These are phyloP conservation scores for Amanita phalloides DNA, from an alignment of 768 basidiomycete genomes.

Conservation along the genomic window DNA sequence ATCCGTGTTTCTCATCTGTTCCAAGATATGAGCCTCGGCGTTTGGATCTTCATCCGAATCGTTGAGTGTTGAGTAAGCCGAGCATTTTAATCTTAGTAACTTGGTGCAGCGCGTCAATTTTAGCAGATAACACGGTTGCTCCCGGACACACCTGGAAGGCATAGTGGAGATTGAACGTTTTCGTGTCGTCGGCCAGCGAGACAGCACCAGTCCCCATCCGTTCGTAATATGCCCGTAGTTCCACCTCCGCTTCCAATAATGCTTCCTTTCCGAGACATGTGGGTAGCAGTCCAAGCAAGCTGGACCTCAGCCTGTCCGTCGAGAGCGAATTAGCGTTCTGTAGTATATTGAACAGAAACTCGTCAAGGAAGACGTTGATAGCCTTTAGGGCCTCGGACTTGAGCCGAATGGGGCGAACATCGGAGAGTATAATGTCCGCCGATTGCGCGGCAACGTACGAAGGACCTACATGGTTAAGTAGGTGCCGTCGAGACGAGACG, in stretches of 20 bases:
- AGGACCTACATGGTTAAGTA: constrained; percentile 31
- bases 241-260: constrained; percentile 85
- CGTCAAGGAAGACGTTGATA: constrained; percentile 78
- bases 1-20: constrained; percentile 44
- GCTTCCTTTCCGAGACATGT: constrained; percentile 87
- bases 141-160: constrained; percentile 55
- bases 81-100: constrained; percentile 79
- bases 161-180: constrained; percentile 62
- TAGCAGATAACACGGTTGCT: not conserved
- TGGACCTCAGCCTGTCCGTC: constrained; percentile 64
- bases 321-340: constrained; percentile 53
- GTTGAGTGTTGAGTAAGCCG: constrained; percentile 79
- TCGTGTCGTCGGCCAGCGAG: constrained; percentile 35
- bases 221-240: constrained; percentile 84
- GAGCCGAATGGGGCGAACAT: constrained; percentile 86
- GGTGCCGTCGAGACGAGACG: constrained; percentile 4
- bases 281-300: constrained; percentile 62
- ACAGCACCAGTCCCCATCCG: constrained; percentile 34
- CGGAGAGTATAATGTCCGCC: constrained; percentile 86
- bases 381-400: constrained; percentile 64
- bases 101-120: constrained; percentile 13
- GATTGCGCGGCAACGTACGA: constrained; percentile 75
- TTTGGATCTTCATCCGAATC: constrained; percentile 68
- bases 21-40: constrained; percentile 51
- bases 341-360: constrained; percentile 69